These are phyloP conservation scores for Yarrowia sp. DNA, from an alignment of 805 yeast genomes.

Conservation along the genomic window DNA sequence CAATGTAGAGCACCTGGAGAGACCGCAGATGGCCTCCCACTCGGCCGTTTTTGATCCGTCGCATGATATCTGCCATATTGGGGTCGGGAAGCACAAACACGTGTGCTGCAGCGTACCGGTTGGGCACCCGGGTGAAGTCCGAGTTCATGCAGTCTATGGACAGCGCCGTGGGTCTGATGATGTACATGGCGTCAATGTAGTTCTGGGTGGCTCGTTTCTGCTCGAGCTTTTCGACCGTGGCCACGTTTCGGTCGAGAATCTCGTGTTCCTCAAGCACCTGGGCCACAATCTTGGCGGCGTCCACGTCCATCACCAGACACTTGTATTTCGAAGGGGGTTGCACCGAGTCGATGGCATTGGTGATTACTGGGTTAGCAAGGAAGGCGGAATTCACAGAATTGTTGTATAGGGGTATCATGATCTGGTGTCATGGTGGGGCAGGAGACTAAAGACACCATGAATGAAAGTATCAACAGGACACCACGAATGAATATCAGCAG, in stretches of 20 bases:
- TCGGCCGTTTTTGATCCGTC: conserved; percentile 45
- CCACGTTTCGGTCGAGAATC: conserved; percentile 47
- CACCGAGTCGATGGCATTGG: conserved; percentile 34
- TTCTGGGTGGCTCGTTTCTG: conserved; percentile 64
- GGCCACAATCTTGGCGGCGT: conserved; percentile 58
- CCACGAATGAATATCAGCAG: too few species aligned
- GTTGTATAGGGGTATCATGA: too few species aligned
- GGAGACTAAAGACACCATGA: too few species aligned
- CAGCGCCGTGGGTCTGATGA: conserved; percentile 72
- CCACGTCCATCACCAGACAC: conserved; percentile 64
- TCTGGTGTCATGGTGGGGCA: background rate
- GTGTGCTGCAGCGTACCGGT: conserved; percentile 78
- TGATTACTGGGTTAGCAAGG: conserved; percentile 21
- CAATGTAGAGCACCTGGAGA: conserved; percentile 56
- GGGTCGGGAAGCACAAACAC: conserved; percentile 68
- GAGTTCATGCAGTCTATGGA: conserved; percentile 77
- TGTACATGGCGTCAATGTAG: conserved; percentile 79
- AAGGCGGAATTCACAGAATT: too few species aligned
- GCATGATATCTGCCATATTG: conserved; percentile 41
- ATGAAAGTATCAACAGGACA: too few species aligned
- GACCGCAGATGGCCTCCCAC: conserved; percentile 46
- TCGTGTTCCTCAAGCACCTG: conserved; percentile 55
- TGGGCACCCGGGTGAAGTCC: conserved; percentile 69
- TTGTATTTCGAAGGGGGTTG: conserved; percentile 47
- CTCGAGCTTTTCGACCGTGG: conserved; percentile 69